phyloP scores from a whole-genome alignment of 2,329 filamentous ascomycete genomes.

The Aspergillus udagawae region DNA sequence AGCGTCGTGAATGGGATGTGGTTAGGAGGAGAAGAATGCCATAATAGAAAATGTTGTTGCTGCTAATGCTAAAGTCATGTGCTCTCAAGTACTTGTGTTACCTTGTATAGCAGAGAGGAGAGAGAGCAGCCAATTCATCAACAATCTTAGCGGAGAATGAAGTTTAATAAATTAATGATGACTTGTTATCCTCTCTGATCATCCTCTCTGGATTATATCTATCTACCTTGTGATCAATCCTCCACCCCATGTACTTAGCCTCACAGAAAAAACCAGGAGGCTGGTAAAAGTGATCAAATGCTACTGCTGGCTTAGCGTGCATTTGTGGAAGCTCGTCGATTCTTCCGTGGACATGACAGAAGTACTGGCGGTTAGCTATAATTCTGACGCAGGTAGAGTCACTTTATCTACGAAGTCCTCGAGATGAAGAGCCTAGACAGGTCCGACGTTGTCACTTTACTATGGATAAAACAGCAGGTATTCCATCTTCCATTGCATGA shows the following conservation, averaged over 20 bases:
- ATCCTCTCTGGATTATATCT: conserved; percentile 11
- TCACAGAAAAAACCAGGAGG: conserved; percentile 25
- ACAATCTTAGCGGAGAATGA: not conserved
- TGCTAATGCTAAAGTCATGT: not conserved
- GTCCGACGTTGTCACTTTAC: not conserved
- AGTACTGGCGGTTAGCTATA: not conserved
- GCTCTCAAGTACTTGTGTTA: not conserved
- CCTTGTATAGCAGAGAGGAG: not conserved
- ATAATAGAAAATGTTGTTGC: not conserved
- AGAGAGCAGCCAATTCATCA: not conserved
- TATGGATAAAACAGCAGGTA: not conserved
- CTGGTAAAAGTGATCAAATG: conserved; percentile 19
- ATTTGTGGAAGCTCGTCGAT: conserved; percentile 24
- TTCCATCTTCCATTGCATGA: not conserved
- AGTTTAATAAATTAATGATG: not conserved
- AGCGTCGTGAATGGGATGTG: not conserved
- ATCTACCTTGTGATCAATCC: conserved; percentile 4
- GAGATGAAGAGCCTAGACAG: not conserved
- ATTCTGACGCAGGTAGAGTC: not conserved
- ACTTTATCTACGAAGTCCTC: not conserved
- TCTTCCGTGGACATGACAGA: conserved; percentile 1
- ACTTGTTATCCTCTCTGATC: not conserved
- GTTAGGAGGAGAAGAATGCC: not conserved
- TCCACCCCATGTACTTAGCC: conserved; percentile 14
- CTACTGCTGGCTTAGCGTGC: conserved; percentile 21